phyloP scores from a whole-genome alignment of 2,329 filamentous ascomycete species.

The Ceratocystis cubensis region DNA sequence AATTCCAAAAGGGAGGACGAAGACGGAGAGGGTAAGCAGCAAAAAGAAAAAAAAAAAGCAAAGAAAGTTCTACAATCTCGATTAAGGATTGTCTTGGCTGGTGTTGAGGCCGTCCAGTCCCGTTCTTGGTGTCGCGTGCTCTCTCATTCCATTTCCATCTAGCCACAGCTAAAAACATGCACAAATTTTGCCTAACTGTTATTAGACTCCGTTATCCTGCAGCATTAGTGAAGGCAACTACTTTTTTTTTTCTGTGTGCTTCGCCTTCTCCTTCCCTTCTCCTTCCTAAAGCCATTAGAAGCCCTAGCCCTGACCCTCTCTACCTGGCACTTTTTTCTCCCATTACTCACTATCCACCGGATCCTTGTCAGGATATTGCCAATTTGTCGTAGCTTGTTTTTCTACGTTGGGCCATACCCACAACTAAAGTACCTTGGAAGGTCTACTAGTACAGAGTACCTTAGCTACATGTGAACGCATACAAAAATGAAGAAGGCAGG shows the following conservation, averaged over 20 bases:
- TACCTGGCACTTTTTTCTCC: not conserved
- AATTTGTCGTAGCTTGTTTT: not conserved
- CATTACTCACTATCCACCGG: not conserved
- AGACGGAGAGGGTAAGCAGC: not conserved
- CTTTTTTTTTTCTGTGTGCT: not conserved
- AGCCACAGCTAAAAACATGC: not conserved
- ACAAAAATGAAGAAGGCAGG: not conserved
- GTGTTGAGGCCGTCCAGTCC: not conserved
- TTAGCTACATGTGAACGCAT: not conserved
- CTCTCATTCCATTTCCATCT: not conserved
- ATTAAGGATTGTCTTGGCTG: not conserved
- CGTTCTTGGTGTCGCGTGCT: not conserved
- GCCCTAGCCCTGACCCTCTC: not conserved
- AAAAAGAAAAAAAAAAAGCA: not conserved
- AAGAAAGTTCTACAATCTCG: not conserved
- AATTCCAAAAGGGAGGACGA: not conserved
- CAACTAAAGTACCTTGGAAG: not conserved
- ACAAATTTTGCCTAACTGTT: too few species aligned
- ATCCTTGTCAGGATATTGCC: not conserved
- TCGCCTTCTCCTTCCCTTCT: not conserved
- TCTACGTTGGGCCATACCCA: not conserved
- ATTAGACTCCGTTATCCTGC: not conserved
- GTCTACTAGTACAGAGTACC: too few species aligned
- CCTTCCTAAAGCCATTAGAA: not conserved
- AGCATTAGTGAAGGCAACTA: not conserved